phyloP scores from a whole-genome alignment of 2,329 filamentous ascomycete species.

The Lecanicillium sp. region DNA sequence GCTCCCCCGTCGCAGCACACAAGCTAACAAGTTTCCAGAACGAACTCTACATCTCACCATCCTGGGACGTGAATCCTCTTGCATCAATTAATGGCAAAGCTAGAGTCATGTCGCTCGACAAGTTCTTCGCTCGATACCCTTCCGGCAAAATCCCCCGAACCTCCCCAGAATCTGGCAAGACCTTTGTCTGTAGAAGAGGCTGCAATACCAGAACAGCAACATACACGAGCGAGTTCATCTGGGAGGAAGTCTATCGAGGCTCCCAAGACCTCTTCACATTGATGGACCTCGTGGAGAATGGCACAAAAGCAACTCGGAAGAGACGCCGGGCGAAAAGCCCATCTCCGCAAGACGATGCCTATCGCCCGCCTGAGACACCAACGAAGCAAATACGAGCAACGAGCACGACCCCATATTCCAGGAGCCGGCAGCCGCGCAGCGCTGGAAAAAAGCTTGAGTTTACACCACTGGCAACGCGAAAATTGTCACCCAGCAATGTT shows the following conservation, averaged over 20 bases:
- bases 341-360: constrained; percentile 22
- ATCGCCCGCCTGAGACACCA: constrained; percentile 27
- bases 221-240: constrained; percentile 86
- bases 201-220: constrained; percentile 82
- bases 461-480: constrained; percentile 84
- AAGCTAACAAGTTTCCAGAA: constrained; percentile 42
- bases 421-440: constrained; percentile 20
- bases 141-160: constrained; percentile 65
- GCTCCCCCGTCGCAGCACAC: neutral
- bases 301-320: constrained; percentile 58
- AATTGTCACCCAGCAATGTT: constrained; percentile 66
- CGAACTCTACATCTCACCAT: constrained; percentile 84
- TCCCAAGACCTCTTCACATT: constrained; percentile 55
- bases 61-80: constrained; percentile 80
- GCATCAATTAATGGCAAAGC: constrained; percentile 88
- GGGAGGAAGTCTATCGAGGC: constrained; percentile 78
- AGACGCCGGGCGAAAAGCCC: constrained; percentile 22
- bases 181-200: constrained; percentile 82
- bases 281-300: constrained; percentile 57
- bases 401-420: constrained; percentile 22
- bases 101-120: constrained; percentile 62
- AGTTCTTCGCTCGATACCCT: constrained; percentile 63
- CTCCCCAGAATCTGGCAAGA: constrained; percentile 70
- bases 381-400: constrained; percentile 23
- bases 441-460: constrained; percentile 74